Evolutionary conservation across 106 monocot species (phyloP), one percentile per base, ranked within the genome.

Genomic region (Dioscorea zingiberensis): DNA sequence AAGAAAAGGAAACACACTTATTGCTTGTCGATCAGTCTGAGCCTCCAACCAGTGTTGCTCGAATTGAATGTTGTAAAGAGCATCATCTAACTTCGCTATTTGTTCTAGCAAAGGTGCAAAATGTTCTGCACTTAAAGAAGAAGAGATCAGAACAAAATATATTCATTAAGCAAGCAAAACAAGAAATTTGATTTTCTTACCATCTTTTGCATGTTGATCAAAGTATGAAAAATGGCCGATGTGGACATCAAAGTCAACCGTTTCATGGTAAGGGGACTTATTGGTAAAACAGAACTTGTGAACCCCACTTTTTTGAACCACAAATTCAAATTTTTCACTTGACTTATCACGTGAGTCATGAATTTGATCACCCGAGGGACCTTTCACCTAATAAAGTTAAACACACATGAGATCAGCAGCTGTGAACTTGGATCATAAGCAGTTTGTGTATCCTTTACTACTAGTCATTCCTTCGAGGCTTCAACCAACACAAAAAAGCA

Each of bases 21-120:
- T 16, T 57, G 91, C 85, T 75, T 91, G 95, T 17, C 91, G 95
- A 21, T 91, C 85, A 25, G 91, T 91, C 64, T 97, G 95, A 69
- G 95, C 88, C 58, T 91, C 95, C 61, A 97, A 63, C 95, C 95
- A 97, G 55, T 97, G 95, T 71, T 97, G 95, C 65, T 97, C 91
- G 74, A 91, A 97, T 58, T 91, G 91, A 68, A 91, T 87, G 69
- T 83, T 84, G 77, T 91, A 88, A 48, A 91, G 81, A 60, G 88
- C 78, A 71, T 85, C 85, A 79, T 91, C 95, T 38, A 97, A 67
- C 67, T 88, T 91, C 11, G 60, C 66, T 25, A 97, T 97, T 73
- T 97, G 95, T 65, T 88, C 91, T 3, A 91, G 59, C 13, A 97
- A 32, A 19, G 91, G 88, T 32, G 69, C 51, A 55, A 97, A 74